Evolutionary conservation across 1,284 basidiomycete genomes (phyloP).

Genomic region (Puccinia hordei): DNA sequence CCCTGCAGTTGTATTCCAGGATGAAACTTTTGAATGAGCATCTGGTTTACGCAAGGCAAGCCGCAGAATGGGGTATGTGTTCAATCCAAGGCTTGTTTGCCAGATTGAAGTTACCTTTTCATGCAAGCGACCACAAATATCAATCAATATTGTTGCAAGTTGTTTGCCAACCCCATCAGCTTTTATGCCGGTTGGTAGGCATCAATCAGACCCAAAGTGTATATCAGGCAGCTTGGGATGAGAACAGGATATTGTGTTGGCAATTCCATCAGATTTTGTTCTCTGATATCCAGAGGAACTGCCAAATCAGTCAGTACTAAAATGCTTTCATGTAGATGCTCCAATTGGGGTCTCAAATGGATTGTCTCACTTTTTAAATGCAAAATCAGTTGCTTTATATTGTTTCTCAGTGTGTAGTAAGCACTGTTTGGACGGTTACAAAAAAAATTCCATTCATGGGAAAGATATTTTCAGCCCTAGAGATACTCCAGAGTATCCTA

Average conservation of each 20-base stretch:
- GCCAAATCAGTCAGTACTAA: not conserved
- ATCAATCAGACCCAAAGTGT: not conserved
- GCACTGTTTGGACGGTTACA: no score
- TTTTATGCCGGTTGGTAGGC: not conserved
- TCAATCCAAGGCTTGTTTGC: not conserved
- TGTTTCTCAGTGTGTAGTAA: no score
- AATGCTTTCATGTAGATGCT: no score
- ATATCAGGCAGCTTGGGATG: not conserved
- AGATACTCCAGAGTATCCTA: no score
- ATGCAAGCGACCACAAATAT: not conserved
- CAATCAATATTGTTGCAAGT: not conserved
- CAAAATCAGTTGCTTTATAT: no score
- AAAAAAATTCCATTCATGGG: no score
- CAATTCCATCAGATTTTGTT: not conserved
- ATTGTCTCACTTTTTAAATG: no score
- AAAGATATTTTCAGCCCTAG: no score
- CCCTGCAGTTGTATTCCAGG: no score
- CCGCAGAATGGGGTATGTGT: not conserved
- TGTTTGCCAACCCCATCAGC: not conserved
- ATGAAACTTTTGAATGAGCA: no score
- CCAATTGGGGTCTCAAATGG: no score
- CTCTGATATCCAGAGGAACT: not conserved
- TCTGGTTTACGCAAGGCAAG: not conserved
- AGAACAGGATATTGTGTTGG: not conserved
- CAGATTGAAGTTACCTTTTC: not conserved